A percentile compares a stretch with the other conserved stretches of the same genome.
phyloP scores from a whole-genome alignment of 805 yeast species.

The Myxozyma geophila region DNA sequence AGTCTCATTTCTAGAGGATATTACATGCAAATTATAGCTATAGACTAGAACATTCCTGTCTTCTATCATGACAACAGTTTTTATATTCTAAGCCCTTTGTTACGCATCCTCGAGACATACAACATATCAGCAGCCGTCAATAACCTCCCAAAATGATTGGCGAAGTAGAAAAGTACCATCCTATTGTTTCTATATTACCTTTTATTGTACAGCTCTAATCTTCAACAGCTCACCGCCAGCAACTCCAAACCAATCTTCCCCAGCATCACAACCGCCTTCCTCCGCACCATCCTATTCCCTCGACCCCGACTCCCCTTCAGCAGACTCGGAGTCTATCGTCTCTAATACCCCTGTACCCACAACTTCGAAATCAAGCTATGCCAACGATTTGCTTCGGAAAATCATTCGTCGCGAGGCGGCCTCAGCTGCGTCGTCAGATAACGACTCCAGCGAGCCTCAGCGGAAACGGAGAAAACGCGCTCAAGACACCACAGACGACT shows the following conservation, averaged over 20 bases:
- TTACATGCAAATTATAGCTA: no score
- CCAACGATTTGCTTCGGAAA: conserved; percentile 6
- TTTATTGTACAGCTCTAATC: background rate
- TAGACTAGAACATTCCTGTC: no score
- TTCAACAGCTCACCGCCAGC: conserved; percentile 8
- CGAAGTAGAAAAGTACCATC: conserved; percentile 24
- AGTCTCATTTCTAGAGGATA: no score
- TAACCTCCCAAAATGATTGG: conserved; percentile 16
- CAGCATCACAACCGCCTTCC: background rate
- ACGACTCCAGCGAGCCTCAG: conserved; percentile 3
- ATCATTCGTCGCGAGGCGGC: conserved; percentile 7
- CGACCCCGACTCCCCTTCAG: background rate
- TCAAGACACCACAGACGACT: background rate
- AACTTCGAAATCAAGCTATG: background rate
- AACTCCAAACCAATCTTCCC: background rate
- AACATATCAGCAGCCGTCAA: no score
- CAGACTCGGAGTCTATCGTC: background rate
- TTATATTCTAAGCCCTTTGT: no score
- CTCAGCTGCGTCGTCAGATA: background rate
- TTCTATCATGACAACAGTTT: no score
- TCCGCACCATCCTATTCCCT: background rate
- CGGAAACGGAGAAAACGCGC: conserved; percentile 3
- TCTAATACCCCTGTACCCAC: background rate
- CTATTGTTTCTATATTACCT: background rate
- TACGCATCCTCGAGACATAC: no score